These are phyloP conservation scores for Talaromyces trachyspermus DNA, from an alignment of 495 filamentous ascomycete species.

Conservation along the genomic window DNA sequence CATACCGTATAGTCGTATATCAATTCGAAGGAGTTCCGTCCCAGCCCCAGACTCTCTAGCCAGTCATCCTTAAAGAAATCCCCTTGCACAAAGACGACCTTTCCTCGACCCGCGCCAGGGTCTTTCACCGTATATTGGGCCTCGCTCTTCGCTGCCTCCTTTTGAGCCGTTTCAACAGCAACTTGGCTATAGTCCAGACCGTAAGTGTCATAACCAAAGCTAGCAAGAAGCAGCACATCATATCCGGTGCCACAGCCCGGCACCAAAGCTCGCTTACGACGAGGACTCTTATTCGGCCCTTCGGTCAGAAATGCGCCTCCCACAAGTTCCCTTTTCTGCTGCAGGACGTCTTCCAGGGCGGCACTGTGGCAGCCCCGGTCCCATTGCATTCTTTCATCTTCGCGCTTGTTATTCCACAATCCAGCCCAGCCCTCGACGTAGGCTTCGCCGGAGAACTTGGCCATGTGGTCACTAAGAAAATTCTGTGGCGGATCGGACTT, in stretches of 20 bases:
- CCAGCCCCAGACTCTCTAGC: conserved; percentile 33
- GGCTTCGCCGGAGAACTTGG: conserved; percentile 22
- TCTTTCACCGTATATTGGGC: conserved; percentile 41
- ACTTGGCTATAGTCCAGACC: conserved; percentile 60
- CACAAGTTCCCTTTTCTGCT: conserved; percentile 37
- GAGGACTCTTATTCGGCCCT: conserved; percentile 17
- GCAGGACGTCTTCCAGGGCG: conserved; percentile 58
- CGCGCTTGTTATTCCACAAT: conserved; percentile 46
- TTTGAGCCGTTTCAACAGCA: conserved; percentile 49
- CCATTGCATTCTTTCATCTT: conserved; percentile 57
- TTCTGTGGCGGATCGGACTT: background rate
- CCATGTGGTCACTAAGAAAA: conserved; percentile 11
- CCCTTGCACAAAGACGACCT: conserved; percentile 51
- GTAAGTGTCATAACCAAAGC: conserved; percentile 64
- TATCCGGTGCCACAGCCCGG: conserved; percentile 73
- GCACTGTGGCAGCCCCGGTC: conserved; percentile 58
- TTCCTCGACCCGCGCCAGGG: conserved; percentile 41
- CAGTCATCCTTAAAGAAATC: conserved; percentile 71
- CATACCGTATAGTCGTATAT: conserved; percentile 81
- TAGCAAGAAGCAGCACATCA: conserved; percentile 63
- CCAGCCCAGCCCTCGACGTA: conserved; percentile 49
- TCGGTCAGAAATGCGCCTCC: conserved; percentile 20
- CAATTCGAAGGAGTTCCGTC: conserved; percentile 59
- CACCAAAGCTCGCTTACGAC: conserved; percentile 47
- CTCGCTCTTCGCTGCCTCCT: conserved; percentile 31